phyloP scores from a whole-genome alignment of 805 yeast genomes.

The Candida sithepensis region DNA sequence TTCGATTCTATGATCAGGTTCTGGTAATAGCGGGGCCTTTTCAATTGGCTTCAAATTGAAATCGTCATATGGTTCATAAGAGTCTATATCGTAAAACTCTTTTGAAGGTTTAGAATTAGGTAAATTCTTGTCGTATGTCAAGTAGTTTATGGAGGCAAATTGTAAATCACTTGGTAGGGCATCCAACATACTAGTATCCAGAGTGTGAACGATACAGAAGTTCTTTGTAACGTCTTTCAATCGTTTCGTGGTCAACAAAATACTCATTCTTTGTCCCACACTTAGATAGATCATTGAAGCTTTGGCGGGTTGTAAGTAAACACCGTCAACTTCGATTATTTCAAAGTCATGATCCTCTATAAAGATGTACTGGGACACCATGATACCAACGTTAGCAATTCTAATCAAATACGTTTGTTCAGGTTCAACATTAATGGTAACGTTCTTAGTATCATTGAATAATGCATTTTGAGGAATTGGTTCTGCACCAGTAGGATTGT shows the following conservation, averaged over 20 bases:
- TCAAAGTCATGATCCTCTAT: slow-evolving; percentile 70
- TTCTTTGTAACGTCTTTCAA: slow-evolving; percentile 36
- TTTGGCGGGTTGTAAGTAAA: slow-evolving; percentile 53
- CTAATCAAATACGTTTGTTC: slow-evolving; percentile 62
- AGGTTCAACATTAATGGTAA: slow-evolving; percentile 51
- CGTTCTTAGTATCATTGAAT: slow-evolving; percentile 62
- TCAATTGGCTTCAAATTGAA: slow-evolving; percentile 40
- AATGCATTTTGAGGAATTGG: slow-evolving; percentile 69
- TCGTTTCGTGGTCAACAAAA: slow-evolving; percentile 56
- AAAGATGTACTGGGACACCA: slow-evolving; percentile 67
- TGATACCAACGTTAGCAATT: slow-evolving; percentile 64
- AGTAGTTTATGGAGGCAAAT: slow-evolving; percentile 50
- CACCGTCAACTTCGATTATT: slow-evolving; percentile 74
- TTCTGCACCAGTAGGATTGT: slow-evolving; percentile 82
- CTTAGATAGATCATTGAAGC: slow-evolving; percentile 59
- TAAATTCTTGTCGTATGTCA: slow-evolving; percentile 44
- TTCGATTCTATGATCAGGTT: slow-evolving; percentile 59
- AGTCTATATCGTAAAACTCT: slow-evolving; percentile 21
- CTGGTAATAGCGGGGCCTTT: slow-evolving; percentile 42
- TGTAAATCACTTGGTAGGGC: slow-evolving; percentile 55
- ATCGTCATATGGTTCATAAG: slow-evolving; percentile 41
- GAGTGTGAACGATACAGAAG: slow-evolving; percentile 56
- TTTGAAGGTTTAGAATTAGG: slow-evolving; percentile 17
- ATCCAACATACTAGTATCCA: slow-evolving; percentile 71
- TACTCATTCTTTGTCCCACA: slow-evolving; percentile 80